phyloP scores from a whole-genome alignment of 1,284 basidiomycete genomes.

The Leccinum subspadiceum region DNA sequence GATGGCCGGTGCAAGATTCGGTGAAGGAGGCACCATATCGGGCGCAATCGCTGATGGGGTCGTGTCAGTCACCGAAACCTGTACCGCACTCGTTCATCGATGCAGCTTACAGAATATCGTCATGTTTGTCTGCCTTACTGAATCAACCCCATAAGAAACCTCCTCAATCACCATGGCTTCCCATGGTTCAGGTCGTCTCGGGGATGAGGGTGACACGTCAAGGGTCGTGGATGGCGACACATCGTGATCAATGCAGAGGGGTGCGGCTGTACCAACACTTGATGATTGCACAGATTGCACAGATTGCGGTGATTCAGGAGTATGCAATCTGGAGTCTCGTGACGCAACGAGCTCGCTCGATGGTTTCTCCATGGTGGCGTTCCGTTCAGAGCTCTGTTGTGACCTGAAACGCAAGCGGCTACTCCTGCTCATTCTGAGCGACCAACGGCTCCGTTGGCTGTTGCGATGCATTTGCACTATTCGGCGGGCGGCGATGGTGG shows the following conservation, averaged over 20 bases:
- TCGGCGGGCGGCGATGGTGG: conserved; percentile 41
- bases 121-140: neutral
- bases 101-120: conserved; percentile 10
- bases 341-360: neutral
- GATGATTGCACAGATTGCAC: neutral
- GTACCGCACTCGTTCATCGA: no score
- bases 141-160: neutral
- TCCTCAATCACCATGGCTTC: conserved; percentile 1
- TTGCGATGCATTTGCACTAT: conserved; percentile 32
- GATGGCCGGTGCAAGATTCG: conserved; percentile 26
- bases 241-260: neutral
- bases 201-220: neutral
- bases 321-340: neutral
- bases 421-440: neutral
- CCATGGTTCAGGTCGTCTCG: conserved; percentile 2
- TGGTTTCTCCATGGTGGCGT: neutral
- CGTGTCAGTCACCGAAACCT: neutral
- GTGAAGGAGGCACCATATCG: neutral
- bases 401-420: neutral
- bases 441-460: conserved; percentile 2
- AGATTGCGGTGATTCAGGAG: neutral
- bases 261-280: neutral
- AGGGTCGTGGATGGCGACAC: neutral
- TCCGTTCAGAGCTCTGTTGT: neutral
- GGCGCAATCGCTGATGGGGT: conserved; percentile 1